Conservation (phyloP, 371 early-diverging fungal species). For the Mucor piriformis region DNA sequence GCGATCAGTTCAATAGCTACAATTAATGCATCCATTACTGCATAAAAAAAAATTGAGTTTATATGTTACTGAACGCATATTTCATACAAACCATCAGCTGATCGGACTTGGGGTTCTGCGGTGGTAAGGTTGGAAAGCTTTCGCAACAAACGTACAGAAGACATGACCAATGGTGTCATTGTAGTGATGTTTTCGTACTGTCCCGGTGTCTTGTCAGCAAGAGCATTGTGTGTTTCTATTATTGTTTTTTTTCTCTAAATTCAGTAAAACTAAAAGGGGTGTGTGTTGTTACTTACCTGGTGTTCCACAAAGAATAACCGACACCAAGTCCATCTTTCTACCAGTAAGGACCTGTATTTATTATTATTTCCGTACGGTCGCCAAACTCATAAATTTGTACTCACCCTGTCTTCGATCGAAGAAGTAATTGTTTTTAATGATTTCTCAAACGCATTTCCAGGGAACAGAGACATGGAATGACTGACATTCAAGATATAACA, state of each 20-base stretch:
- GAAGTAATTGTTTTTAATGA: conserved; percentile 44
- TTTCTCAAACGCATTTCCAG: conserved; percentile 41
- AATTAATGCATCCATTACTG: conserved; percentile 69
- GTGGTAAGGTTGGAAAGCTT: conserved; percentile 32
- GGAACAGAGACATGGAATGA: conserved; percentile 44
- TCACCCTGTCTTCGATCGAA: conserved; percentile 43
- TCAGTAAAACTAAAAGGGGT: neutral
- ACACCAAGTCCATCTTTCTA: conserved; percentile 44
- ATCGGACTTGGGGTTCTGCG: conserved; percentile 27
- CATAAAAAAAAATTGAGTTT: neutral
- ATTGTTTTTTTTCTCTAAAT: neutral
- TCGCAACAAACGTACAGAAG: conserved; percentile 26
- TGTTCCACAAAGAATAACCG: conserved; percentile 42
- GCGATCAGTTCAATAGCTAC: conserved; percentile 61
- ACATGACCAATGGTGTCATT: conserved; percentile 18
- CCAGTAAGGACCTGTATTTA: conserved; percentile 30
- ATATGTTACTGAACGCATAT: neutral
- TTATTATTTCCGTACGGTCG: too few species aligned
- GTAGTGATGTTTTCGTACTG: conserved; percentile 40
- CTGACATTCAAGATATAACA: conserved; percentile 62
- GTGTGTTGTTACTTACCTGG: conserved; percentile 27
- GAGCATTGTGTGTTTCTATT: conserved; percentile 33
- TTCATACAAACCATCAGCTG: conserved; percentile 35
- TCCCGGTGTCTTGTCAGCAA: conserved; percentile 24
- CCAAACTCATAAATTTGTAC: neutral